These are phyloP conservation scores for Taphrina flavorubra DNA, from an alignment of 1,139 yeast species.

Conservation along the genomic window DNA sequence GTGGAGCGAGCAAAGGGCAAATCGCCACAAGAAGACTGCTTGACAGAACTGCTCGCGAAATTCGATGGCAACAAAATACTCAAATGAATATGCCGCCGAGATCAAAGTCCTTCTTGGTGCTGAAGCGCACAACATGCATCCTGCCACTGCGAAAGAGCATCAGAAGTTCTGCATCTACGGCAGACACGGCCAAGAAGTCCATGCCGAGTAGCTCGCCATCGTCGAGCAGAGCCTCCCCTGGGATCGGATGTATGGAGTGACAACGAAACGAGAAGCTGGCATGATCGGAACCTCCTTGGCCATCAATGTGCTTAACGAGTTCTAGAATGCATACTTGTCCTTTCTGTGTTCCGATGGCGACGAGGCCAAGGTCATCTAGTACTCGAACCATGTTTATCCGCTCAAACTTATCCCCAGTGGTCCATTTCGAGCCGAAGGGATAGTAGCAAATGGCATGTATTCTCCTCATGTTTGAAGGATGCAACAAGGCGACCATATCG, in stretches of 20 bases:
- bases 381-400: slow-evolving; percentile 52
- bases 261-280: slow-evolving; percentile 15
- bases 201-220: slow-evolving; percentile 17
- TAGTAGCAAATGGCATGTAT: slow-evolving; percentile 21
- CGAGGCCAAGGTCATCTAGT: slow-evolving; percentile 60
- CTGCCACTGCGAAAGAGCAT: slow-evolving; percentile 26
- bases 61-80: neutral
- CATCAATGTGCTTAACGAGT: slow-evolving; percentile 53
- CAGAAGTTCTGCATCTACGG: neutral
- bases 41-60: neutral
- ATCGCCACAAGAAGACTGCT: slow-evolving; percentile 3
- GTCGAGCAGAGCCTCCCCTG: neutral
- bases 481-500: slow-evolving; percentile 13
- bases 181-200: neutral
- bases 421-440: slow-evolving; percentile 16
- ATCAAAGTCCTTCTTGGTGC: neutral
- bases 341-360: slow-evolving; percentile 61
- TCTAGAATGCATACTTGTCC: slow-evolving; percentile 66
- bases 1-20: slow-evolving; percentile 9
- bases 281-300: neutral
- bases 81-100: neutral
- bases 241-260: slow-evolving; percentile 1
- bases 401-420: slow-evolving; percentile 13
- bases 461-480: neutral
- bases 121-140: neutral